Base-by-base conservation (phyloP, 495 filamentous ascomycete species). In the Aspergillus cristatus region DNA sequence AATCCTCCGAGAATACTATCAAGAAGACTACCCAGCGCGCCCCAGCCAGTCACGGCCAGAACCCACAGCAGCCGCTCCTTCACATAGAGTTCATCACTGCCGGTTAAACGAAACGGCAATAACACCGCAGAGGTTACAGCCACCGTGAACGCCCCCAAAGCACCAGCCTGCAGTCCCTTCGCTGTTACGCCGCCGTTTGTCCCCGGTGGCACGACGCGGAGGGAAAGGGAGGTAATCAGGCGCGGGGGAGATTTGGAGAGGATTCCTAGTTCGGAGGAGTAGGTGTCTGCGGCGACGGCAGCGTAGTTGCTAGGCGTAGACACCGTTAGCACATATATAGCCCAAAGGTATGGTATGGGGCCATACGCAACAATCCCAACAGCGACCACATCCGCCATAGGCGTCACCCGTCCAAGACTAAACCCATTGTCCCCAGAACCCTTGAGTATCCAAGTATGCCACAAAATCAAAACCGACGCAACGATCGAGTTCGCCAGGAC, bases 221-320 rank as follows among this genome's bases (percentile, higher is more conserved):
- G 62, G 14, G 69, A 83, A 15, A 74, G 73, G 17, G 86, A 86
- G 3, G 86, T 94, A 38, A 98, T 87, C n/a, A 98, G 74, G 13
- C 86, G 74, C 1, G 91, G 91, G 26, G 70, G 62, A 15, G 70
- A 71, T 42, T 71, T 78, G 13, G 88, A 81, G 13, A 97, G 72
- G 33, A 98, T 98, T 6, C 91, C 91, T 11, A 97, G 77, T 60
- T 98, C 91, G 10, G 89, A 96, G 38, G 83, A 87, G 60, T 94
- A 93, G 4, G 91, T 98, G 54, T 98, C 91, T 18, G 91, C 83
- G 10, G 87, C 79, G 14, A 90, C 85, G 16, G 86, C 84, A 22
- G 86, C 91, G 45, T 98, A 98, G 63, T 97, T 84, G 14, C 65
- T 69, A 39, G n/a, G 25, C 13, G 14, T 17, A 37, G 24, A 28